Evolutionary conservation across 768 basidiomycete genomes (phyloP), one percentile per base, ranked within the genome.

Genomic region (Lentinus brumalis): DNA sequence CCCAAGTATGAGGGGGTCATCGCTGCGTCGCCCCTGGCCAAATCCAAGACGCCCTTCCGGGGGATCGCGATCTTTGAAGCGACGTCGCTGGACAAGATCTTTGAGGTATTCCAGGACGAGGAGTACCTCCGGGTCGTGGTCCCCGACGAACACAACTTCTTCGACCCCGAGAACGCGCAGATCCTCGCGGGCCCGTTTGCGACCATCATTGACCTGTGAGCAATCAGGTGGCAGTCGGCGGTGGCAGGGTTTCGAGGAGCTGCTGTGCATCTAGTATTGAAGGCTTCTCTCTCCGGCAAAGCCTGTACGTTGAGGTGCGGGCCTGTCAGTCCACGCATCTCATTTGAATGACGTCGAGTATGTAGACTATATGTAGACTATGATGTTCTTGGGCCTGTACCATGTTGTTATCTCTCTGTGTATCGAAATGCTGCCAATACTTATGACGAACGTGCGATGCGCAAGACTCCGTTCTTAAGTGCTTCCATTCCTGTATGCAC

Each of bases 51-150:
- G 15, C 57, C 49, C 15, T 63, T 63, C 57, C 57, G 62, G 7
- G 62, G 62, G 35, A 63, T 63, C 35, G 62, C 62, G 10, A 59
- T 63, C 4, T 63, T 63, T 16, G 62, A 63, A 53, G 62, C 62
- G 29, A 63, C 62, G 10, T 59, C 57, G 14, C 50, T 63, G 12
- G 57, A 63, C 50, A 63, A 63, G 39, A 63, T 63, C 5, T 63
- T 63, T 38, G 62, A 63, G 21, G 56, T 63, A 31, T 63, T 59
- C 35, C 53, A 56, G 40, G 62, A 63, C 42, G 62, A 63, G 32
- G 62, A 63, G 44, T 63, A 63, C 53, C 62, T 63, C 21, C 53
- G 62, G 10, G 62, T 63, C 44, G 62, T 63, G 42, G 62, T 63
- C 2, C 62, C 62, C 9, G 62, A 63, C 46, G 62, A 63, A n/a